Evolutionary conservation across 2,329 filamentous ascomycete species (phyloP).

Genomic region (Akanthomyces dipterigenus): DNA sequence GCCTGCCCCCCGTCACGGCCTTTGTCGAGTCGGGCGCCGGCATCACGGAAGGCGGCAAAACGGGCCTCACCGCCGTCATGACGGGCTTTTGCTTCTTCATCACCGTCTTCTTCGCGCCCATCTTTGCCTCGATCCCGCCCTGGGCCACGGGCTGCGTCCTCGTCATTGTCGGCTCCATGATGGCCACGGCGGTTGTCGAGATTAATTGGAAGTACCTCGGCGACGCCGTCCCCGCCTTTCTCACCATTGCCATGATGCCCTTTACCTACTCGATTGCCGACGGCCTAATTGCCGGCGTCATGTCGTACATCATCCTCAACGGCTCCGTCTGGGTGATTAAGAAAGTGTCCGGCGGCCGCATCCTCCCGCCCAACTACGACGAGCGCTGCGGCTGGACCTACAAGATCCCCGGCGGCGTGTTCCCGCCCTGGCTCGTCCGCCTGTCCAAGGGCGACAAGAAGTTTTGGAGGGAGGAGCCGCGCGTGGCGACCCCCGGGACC

Average conservation of each 20-base stretch:
- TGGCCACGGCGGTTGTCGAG: slow-evolving; percentile 69
- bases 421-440: slow-evolving; percentile 67
- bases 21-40: slow-evolving; percentile 87
- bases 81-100: slow-evolving; percentile 81
- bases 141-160: slow-evolving; percentile 89
- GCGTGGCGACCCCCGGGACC: not conserved
- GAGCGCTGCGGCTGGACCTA: slow-evolving; percentile 77
- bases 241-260: slow-evolving; percentile 80
- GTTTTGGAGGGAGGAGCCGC: slow-evolving; percentile 53
- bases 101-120: slow-evolving; percentile 81
- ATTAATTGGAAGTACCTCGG: slow-evolving; percentile 88
- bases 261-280: slow-evolving; percentile 88
- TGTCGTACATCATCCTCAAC: slow-evolving; percentile 72
- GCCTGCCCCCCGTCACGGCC: slow-evolving; percentile 74
- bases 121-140: slow-evolving; percentile 81
- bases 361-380: slow-evolving; percentile 68
- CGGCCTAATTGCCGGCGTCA: slow-evolving; percentile 74
- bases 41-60: slow-evolving; percentile 80
- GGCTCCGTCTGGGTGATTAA: slow-evolving; percentile 62
- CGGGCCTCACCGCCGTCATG: slow-evolving; percentile 73
- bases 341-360: slow-evolving; percentile 57
- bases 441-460: slow-evolving; percentile 60
- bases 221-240: slow-evolving; percentile 76
- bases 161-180: slow-evolving; percentile 80
- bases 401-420: slow-evolving; percentile 64